phyloP scores from a whole-genome alignment of 495 filamentous ascomycete species.

The Penicillium odoratum region DNA sequence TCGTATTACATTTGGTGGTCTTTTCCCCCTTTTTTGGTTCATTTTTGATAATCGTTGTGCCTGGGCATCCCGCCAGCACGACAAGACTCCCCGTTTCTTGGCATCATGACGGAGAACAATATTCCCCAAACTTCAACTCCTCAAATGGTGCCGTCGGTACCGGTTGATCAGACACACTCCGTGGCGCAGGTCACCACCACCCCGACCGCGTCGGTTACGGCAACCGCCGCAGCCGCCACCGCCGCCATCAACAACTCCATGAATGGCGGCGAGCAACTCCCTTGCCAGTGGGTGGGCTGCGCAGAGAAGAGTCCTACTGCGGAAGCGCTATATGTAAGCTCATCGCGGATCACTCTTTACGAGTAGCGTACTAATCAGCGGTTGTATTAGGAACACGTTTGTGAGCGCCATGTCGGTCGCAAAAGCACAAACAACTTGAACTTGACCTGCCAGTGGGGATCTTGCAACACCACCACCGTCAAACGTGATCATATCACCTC shows the following conservation, averaged over 20 bases:
- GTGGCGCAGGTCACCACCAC: constrained; percentile 20
- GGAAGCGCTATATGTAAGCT: constrained; percentile 87
- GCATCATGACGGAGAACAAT: constrained; percentile 30
- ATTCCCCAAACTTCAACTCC: constrained; percentile 22
- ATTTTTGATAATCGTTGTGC: constrained; percentile 13
- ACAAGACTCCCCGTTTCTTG: constrained; percentile 29
- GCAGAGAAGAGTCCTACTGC: constrained; percentile 75
- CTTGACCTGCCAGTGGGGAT: constrained; percentile 95
- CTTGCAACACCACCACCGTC: constrained; percentile 92
- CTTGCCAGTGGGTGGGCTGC: constrained; percentile 87
- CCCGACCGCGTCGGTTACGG: constrained; percentile 32
- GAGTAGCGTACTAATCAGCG: neutral
- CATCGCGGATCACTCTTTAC: constrained; percentile 1
- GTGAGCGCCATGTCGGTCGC: constrained; percentile 96
- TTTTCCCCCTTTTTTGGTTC: constrained; percentile 6
- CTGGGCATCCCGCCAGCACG: constrained; percentile 29
- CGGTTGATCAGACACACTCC: constrained; percentile 27
- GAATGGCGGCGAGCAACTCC: constrained; percentile 58
- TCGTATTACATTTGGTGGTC: constrained; percentile 5
- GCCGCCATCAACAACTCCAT: constrained; percentile 43
- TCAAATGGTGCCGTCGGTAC: constrained; percentile 29
- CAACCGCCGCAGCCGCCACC: constrained; percentile 45
- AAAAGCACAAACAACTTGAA: constrained; percentile 99
- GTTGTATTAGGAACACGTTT: constrained; percentile 81
- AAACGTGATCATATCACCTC: constrained; percentile 99